Evolutionary conservation across 805 yeast species (phyloP), one percentile per base, ranked within the genome.

Genomic region (Candida xiaguanensis): DNA sequence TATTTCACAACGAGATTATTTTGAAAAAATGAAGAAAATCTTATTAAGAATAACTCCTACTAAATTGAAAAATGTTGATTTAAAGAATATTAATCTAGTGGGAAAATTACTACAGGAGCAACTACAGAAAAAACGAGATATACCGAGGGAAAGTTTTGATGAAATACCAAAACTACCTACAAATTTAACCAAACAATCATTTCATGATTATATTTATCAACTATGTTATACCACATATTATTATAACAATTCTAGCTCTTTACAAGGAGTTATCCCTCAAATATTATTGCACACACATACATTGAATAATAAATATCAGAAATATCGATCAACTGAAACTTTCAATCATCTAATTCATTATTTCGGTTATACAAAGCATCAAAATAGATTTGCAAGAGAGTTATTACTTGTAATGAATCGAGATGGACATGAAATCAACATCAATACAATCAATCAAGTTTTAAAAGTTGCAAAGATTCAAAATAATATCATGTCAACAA

Each of bases 321-420:
- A 58, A 37, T 54, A 38, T 38, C 44, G 74, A 23, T 57, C 65
- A 3, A 62, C 54, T 4, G 56, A 61, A 8, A 64, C 73, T 1
- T 69, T 56, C 47, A 69, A 68, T 48, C 57, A 57, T 38, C 51
- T 68, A 17, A 67, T 69, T 39, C 52, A 64, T 36, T 69, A 49
- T 45, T 69, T 66, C 51, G 74, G 74, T 7, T 56, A 38, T 42
- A 59, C 53, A 34, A 67, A 67, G 45, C 57, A 63, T 47, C 73
- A 69, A 46, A 61, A 61, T 42, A 47, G 62, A 12, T 67, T 68
- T 49, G 67, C 72, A 4, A 45, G 70, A 18, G 67, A 62, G 34
- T 43, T 68, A 13, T 47, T 68, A 8, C 47, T 69, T 26, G 70
- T 65, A 20, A 67, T 69, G 72, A 49, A 60, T 27, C 57, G 63